Percentiles rank a stretch among this genome's conserved stretches.
Evolutionary conservation across 306 rosid genomes (phyloP).

Genomic region (Myrica gale): DNA sequence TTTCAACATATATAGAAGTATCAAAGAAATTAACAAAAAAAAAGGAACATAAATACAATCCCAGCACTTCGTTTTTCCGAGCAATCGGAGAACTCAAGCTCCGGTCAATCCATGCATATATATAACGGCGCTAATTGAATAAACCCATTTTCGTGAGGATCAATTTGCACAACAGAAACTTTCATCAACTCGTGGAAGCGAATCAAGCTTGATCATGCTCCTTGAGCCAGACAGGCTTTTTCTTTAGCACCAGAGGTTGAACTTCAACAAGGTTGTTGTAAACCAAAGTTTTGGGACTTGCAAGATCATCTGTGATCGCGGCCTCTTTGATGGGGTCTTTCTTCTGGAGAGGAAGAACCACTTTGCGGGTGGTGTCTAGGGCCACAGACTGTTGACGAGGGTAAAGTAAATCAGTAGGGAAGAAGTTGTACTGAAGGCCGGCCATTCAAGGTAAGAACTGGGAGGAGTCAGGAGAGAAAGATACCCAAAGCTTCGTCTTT

Average conservation of each 20-base stretch:
- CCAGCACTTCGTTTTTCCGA: background rate
- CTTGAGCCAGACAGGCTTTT: background rate
- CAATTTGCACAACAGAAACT: no score
- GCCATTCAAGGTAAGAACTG: slow-evolving; percentile 11
- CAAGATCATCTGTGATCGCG: background rate
- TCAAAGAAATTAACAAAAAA: no score
- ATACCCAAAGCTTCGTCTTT: background rate
- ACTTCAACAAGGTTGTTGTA: background rate
- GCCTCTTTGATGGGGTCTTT: background rate
- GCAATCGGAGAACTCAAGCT: background rate
- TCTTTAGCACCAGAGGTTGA: background rate
- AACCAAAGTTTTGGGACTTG: background rate
- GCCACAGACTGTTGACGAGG: slow-evolving; percentile 12
- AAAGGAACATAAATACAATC: no score
- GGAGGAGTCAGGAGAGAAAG: background rate
- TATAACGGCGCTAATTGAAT: no score
- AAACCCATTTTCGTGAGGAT: background rate
- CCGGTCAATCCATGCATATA: background rate
- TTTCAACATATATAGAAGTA: no score
- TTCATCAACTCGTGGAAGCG: background rate
- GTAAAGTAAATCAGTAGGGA: slow-evolving; percentile 28
- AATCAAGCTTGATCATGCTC: background rate
- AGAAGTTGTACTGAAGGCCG: slow-evolving; percentile 38
- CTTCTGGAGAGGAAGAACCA: background rate
- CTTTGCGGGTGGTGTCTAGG: background rate